Percentiles rank a stretch among this genome's conserved stretches.
phyloP scores from a whole-genome alignment of 805 yeast genomes.

The Candida coquimbonensis region DNA sequence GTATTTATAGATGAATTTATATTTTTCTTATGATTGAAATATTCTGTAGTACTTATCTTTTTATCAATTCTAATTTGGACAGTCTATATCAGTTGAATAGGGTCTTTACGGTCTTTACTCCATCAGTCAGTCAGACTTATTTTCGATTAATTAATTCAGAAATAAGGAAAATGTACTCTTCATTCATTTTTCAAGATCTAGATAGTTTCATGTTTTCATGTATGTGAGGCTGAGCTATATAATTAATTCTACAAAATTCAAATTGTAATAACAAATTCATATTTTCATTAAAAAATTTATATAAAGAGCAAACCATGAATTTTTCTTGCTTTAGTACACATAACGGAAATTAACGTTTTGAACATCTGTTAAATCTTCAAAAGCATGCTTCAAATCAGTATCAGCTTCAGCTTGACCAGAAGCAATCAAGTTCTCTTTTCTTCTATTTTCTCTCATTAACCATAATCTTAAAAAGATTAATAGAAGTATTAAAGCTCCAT shows the following conservation, averaged over 20 bases:
- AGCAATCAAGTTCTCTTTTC: constrained; percentile 2
- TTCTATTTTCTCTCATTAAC: constrained; percentile 1
- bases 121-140: no score
- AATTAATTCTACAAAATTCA: no score
- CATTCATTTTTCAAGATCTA: no score
- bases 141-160: no score
- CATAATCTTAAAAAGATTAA: constrained; percentile 3
- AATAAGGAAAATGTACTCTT: no score
- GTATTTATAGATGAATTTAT: constrained; percentile 1
- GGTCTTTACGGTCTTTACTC: no score
- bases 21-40: background rate
- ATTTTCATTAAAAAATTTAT: background rate
- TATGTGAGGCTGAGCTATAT: no score
- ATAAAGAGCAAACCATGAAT: background rate
- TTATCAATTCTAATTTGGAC: no score
- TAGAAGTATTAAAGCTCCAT: background rate
- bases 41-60: no score
- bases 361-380: constrained; percentile 10
- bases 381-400: constrained; percentile 5
- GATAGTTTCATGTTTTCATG: no score
- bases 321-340: constrained; percentile 1
- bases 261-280: background rate
- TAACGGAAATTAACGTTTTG: constrained; percentile 14
- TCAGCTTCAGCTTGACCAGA: constrained; percentile 1
- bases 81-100: no score